phyloP scores from a whole-genome alignment of 768 basidiomycete species.

The Kwoniella europaea region DNA sequence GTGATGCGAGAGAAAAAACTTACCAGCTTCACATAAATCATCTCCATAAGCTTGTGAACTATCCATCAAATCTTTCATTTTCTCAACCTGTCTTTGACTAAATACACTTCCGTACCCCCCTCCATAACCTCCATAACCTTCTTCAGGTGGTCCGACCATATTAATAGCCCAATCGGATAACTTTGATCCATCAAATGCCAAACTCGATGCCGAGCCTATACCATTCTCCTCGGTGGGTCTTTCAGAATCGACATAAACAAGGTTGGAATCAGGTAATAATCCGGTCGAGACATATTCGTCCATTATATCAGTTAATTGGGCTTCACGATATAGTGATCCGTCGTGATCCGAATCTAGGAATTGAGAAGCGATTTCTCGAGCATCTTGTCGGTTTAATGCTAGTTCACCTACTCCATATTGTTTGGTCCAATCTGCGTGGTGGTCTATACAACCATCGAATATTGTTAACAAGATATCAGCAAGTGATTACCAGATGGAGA shows the following conservation, averaged over 20 bases:
- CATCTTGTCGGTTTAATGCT: background rate
- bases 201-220: background rate
- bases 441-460: background rate
- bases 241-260: background rate
- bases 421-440: background rate
- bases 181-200: background rate
- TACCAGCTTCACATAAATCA: background rate
- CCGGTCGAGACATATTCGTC: background rate
- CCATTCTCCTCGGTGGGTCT: background rate
- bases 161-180: background rate
- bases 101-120: background rate
- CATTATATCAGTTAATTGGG: background rate
- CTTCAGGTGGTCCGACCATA: background rate
- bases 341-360: background rate
- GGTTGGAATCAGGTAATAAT: background rate
- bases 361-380: background rate
- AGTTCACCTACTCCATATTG: background rate
- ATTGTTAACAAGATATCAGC: background rate
- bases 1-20: background rate
- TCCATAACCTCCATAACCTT: background rate
- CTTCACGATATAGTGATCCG: background rate
- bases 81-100: background rate
- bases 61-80: background rate
- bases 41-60: background rate
- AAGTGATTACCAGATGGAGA: background rate